Conservation (phyloP, 192 early-diverging fungal genomes). For the Spizellomyces sp. region DNA sequence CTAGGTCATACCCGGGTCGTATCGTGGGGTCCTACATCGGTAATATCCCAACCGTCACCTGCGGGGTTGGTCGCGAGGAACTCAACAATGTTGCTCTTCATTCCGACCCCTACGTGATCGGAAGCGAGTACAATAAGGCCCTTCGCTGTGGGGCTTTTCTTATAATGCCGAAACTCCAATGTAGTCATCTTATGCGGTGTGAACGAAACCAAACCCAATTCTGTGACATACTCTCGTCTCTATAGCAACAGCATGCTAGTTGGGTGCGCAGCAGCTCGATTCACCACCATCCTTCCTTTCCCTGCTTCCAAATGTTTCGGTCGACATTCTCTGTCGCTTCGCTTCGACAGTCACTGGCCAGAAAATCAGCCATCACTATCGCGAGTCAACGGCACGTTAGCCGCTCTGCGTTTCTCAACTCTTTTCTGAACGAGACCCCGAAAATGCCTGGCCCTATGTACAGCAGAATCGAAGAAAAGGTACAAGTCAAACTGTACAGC, state of each 20-base stretch:
- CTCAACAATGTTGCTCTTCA: slow-evolving; percentile 29
- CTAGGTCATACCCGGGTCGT: slow-evolving; percentile 7
- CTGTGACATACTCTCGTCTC: too few species aligned
- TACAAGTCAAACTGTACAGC: neutral
- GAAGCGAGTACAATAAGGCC: slow-evolving; percentile 32
- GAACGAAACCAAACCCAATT: too few species aligned
- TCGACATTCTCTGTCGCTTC: neutral
- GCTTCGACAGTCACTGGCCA: too few species aligned
- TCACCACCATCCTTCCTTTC: neutral
- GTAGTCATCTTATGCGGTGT: neutral
- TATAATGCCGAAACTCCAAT: neutral
- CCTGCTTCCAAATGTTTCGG: neutral
- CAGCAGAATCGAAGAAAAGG: slow-evolving; percentile 24
- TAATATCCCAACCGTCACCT: slow-evolving; percentile 22
- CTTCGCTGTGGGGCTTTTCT: neutral
- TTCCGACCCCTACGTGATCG: slow-evolving; percentile 31
- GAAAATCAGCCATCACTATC: too few species aligned
- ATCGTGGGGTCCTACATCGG: slow-evolving; percentile 19
- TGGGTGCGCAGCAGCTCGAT: neutral
- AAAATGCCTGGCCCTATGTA: slow-evolving; percentile 26
- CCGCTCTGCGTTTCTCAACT: slow-evolving; percentile 6
- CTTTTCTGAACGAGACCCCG: slow-evolving; percentile 1
- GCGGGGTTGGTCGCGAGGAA: slow-evolving; percentile 14
- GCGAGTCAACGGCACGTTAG: neutral
- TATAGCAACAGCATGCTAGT: too few species aligned